Evolutionary conservation across 192 early-diverging fungal genomes (phyloP), one percentile per base, ranked within the genome.

Genomic region (Backusella psychrophila): DNA sequence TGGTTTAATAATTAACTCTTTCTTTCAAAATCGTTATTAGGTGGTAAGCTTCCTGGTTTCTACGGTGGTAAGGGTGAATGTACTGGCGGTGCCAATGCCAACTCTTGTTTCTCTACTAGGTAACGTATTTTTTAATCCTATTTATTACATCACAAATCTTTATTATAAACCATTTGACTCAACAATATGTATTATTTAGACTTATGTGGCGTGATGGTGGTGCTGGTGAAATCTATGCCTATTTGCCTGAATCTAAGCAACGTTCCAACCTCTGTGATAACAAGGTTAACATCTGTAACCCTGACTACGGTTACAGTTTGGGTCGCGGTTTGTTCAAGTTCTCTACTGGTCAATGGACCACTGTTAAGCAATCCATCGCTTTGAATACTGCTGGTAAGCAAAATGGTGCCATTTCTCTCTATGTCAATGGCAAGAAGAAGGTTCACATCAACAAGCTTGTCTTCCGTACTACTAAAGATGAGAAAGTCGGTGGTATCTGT

Each of bases 1-100:
- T 56, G 36, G 19, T 26, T 31, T 29, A 17, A 38, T 31, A 52
- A 29, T 36, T 44, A 31, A 78, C 26, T 26, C 34, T 19, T 31
- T 31, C 65, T 6, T 49, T 49, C 19, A 49, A 49, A 63, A 29
- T 29, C 12, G 23, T 23, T 70, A 35, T 21, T 69, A 82, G 81
- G 88, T 66, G 89, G 89, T n/a, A 90, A 90, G 36, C 74, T 90
- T 14, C 87, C 89, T 35, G 87, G 89, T 23, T 65, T 89, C n/a
- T 89, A 86, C 80, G 88, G 82, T 56, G 88, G 88, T 35, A 77
- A 78, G 26, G 39, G 71, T 11, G 73, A 81, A 42, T 90, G 89
- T 75, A 80, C 77, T 73, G 89, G 85, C 19, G 89, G 89, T 38
- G 81, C 86, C 66, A 69, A 75, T 15, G 83, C 87, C 6, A 63